Evolutionary conservation across 495 filamentous ascomycete genomes (phyloP).

Genomic region (Podospora bellae-mahoneyi): DNA sequence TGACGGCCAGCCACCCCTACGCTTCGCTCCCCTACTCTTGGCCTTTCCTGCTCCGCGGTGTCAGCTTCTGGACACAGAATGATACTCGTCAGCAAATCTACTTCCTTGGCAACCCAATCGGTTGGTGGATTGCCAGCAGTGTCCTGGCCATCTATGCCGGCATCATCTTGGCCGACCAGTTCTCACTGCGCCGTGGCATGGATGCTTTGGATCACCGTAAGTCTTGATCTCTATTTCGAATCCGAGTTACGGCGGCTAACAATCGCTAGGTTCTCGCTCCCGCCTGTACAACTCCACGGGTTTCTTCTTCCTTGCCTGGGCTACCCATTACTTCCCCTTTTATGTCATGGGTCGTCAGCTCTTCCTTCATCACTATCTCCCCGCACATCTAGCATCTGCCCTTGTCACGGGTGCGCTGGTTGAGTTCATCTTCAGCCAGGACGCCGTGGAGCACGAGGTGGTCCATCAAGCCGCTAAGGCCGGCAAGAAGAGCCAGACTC

Average conservation of each 20-base stretch:
- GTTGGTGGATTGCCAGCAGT: constrained; percentile 95
- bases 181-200: constrained; percentile 85
- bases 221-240: constrained; percentile 35
- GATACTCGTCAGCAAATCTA: constrained; percentile 97
- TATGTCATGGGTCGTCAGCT: constrained; percentile 96
- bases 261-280: constrained; percentile 68
- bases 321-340: constrained; percentile 96
- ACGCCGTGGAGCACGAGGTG: constrained; percentile 58
- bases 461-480: constrained; percentile 47
- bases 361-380: constrained; percentile 96
- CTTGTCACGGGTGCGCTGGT: constrained; percentile 93
- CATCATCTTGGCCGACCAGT: constrained; percentile 87
- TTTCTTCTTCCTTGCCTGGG: constrained; percentile 98
- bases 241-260: constrained; percentile 22
- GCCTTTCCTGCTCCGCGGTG: constrained; percentile 94
- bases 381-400: constrained; percentile 87
- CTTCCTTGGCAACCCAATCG: constrained; percentile 94
- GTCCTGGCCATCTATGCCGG: constrained; percentile 90
- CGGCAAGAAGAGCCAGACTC: constrained; percentile 46
- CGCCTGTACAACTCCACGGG: constrained; percentile 97
- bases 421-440: constrained; percentile 92
- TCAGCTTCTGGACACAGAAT: constrained; percentile 99
- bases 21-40: constrained; percentile 92
- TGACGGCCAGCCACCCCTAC: constrained; percentile 96
- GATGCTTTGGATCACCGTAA: constrained; percentile 92